Conservation (phyloP, 345 rosid species). For the Ricinus communis region DNA sequence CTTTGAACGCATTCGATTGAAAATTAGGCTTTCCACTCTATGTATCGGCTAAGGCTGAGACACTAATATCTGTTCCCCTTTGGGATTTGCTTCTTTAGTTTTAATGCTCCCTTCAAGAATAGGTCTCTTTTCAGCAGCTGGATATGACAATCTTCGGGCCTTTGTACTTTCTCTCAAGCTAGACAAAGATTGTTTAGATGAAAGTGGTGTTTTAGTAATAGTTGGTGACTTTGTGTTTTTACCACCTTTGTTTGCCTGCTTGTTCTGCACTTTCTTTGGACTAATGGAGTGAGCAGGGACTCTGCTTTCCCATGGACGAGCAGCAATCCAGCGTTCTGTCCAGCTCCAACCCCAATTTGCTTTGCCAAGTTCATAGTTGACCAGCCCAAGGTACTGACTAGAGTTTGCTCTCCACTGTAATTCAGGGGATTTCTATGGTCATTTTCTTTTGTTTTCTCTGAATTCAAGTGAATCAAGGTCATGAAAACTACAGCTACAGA, state of each 20-base stretch:
- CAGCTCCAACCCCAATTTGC: conserved; percentile 98
- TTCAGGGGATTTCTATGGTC: conserved; percentile 11
- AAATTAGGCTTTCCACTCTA: neutral
- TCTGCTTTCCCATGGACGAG: conserved; percentile 91
- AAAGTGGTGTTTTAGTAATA: conserved; percentile 49
- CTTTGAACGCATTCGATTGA: neutral
- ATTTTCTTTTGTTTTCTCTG: conserved; percentile 2
- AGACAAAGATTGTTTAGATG: conserved; percentile 42
- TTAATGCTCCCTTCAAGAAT: conserved; percentile 24
- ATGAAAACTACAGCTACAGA: conserved; percentile 5
- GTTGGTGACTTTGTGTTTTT: conserved; percentile 45
- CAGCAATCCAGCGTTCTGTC: conserved; percentile 93
- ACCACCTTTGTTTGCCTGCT: conserved; percentile 41
- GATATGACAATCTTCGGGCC: conserved; percentile 69
- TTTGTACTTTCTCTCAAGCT: conserved; percentile 41
- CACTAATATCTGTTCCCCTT: conserved; percentile 23
- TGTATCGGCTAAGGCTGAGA: conserved; percentile 1
- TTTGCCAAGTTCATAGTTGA: conserved; percentile 61
- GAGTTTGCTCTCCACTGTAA: conserved; percentile 85
- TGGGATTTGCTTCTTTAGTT: conserved; percentile 26
- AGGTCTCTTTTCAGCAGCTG: conserved; percentile 47
- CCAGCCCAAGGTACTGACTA: conserved; percentile 40
- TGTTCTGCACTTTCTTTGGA: conserved; percentile 56
- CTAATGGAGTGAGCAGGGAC: conserved; percentile 36
- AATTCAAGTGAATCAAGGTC: neutral